Evolutionary conservation across 228 moss, liverwort and hornwort species (phyloP), one percentile per base, ranked within the genome.

Genomic region (Sphagnum magellanicum): DNA sequence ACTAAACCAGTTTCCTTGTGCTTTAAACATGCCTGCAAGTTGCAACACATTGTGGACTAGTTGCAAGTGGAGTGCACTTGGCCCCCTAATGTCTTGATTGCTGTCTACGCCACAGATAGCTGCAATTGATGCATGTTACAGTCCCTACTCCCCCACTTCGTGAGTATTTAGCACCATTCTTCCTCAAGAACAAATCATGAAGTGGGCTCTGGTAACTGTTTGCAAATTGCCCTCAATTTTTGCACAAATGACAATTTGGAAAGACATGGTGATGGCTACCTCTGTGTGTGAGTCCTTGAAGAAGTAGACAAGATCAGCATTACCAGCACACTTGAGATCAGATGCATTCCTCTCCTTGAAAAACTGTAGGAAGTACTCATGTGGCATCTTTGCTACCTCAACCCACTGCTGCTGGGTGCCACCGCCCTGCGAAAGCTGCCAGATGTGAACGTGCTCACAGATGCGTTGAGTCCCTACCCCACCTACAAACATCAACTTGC

Each of bases 201-300:
- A 32, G 32, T 32, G 32, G 32, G 32, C 32, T 32, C 32, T 3
- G 3, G 32, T 3, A 32, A 32, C 32, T 32, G 32, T 3, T 32
- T 32, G 32, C 32, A 32, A 32, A 32, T 3, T 32, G 32, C 32
- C 3, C 32, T 32, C 32, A 32, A 32, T 32, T 32, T 32, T 32
- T 32, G 32, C 32, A 32, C 3, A 32, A 32, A 32, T 32, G 32
- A 32, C 32, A 32, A 32, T 32, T 32, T 32, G 32, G 32, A 32
- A 32, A 32, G 32, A 32, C 32, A 32, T 32, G 32, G 9, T 55
- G 55, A 8, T 1, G 55, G 55, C 10, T 66, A 85, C 85, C 82
- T 82, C 74, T 32, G 85, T 82, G 70, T 85, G 85, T 0, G 85
- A 85, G 63, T 85, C 85, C 60, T 73, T 85, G 70, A 82, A 82